Percentiles rank a stretch among this genome's conserved stretches.
Conservation (phyloP, 73 alveolate genomes). For the Urostyla sp. region DNA sequence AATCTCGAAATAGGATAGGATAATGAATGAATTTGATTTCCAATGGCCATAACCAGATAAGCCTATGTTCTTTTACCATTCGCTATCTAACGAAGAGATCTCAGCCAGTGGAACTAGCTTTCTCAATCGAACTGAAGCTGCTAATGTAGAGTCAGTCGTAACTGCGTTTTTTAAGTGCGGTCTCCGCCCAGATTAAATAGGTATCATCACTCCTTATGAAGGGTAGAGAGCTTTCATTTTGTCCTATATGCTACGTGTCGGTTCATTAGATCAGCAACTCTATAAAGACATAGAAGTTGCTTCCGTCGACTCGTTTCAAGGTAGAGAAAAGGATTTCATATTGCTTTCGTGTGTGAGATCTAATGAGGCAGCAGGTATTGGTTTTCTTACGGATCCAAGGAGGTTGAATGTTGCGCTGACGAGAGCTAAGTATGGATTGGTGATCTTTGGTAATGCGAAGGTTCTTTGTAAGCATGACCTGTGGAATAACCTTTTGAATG, state of each 20-base stretch:
- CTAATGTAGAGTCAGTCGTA: conserved; percentile 93
- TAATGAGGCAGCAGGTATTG: conserved; percentile 95
- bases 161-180: conserved; percentile 88
- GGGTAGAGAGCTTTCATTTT: conserved; percentile 97
- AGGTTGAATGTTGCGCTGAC: conserved; percentile 99
- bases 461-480: conserved; percentile 81
- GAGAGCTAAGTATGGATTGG: conserved; percentile 99
- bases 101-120: conserved; percentile 99
- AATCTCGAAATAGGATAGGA: conserved; percentile 94
- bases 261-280: conserved; percentile 59
- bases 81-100: conserved; percentile 96
- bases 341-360: conserved; percentile 98
- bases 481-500: conserved; percentile 95
- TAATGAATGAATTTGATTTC: conserved; percentile 84
- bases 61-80: conserved; percentile 98
- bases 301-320: conserved; percentile 99
- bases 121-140: conserved; percentile 98
- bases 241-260: conserved; percentile 85
- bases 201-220: conserved; percentile 99
- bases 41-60: conserved; percentile 98
- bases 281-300: conserved; percentile 97
- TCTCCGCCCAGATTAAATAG: conserved; percentile 95
- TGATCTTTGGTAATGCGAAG: conserved; percentile 98
- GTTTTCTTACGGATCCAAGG: conserved; percentile 99
- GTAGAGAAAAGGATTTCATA: conserved; percentile 99